Conservation (phyloP, 1,284 basidiomycete species). For the Sphaerobolus stellatus region DNA sequence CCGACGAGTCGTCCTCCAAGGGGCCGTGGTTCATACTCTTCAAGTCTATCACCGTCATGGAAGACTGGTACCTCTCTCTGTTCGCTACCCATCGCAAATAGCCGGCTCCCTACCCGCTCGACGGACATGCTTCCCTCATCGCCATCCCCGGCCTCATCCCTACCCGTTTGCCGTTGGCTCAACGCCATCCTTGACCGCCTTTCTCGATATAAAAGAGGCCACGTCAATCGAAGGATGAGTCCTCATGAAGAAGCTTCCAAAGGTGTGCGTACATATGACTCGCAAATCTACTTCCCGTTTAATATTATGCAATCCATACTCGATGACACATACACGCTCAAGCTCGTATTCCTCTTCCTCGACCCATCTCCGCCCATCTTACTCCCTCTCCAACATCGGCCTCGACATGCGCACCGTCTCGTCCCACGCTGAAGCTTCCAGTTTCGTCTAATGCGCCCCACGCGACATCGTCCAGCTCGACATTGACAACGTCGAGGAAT, state of each 20-base stretch:
- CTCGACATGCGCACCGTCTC: no score
- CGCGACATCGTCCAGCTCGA: no score
- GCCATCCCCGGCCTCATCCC: constrained; percentile 93
- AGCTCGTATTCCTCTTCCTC: no score
- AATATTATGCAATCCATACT: no score
- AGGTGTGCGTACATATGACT: constrained; percentile 31
- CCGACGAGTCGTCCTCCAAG: no score
- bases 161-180: constrained; percentile 94
- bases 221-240: constrained; percentile 74
- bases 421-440: no score
- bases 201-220: constrained; percentile 89
- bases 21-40: constrained; percentile 93
- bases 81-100: constrained; percentile 76
- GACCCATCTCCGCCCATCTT: no score
- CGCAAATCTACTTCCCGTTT: no score
- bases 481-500: no score
- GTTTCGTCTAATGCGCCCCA: no score
- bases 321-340: no score
- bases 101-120: constrained; percentile 67
- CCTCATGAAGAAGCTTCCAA: constrained; percentile 88
- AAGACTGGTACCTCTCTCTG: constrained; percentile 94
- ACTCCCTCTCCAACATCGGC: no score
- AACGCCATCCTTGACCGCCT: constrained; percentile 91
- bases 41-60: constrained; percentile 80
- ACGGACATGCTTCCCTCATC: constrained; percentile 84